These are phyloP conservation scores for Cinchona pubescens DNA, from an alignment of 257 asterid genomes.

Conservation along the genomic window DNA sequence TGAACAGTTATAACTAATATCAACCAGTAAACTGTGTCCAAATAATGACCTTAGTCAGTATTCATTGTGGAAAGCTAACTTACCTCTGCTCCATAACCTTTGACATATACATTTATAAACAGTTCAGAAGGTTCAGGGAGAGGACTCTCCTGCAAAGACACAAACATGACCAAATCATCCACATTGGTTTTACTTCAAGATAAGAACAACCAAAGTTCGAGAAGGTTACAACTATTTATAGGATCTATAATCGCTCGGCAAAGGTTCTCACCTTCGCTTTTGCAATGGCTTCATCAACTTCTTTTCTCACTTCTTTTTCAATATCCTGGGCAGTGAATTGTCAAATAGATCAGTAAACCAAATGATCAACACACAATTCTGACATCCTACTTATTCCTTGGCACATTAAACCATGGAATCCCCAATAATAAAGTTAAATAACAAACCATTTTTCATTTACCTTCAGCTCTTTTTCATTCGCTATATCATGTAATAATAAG, in stretches of 20 bases:
- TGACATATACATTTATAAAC: constrained; percentile 75
- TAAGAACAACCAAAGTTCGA: background rate
- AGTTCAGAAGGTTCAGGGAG: constrained; percentile 94
- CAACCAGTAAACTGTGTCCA: background rate
- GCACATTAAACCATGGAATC: background rate
- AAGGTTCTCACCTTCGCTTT: constrained; percentile 84
- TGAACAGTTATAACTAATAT: background rate
- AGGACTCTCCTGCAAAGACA: constrained; percentile 74
- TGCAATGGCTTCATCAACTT: constrained; percentile 93
- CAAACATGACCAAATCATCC: constrained; percentile 9
- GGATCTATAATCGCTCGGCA: background rate
- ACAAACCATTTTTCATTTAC: constrained; percentile 27
- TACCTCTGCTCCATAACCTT: constrained; percentile 91
- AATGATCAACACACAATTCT: background rate
- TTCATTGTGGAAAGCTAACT: background rate
- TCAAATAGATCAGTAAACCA: background rate
- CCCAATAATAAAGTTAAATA: background rate
- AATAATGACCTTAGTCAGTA: background rate
- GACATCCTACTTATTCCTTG: background rate
- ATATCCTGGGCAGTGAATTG: constrained; percentile 51
- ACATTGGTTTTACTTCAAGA: background rate
- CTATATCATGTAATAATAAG: constrained; percentile 64
- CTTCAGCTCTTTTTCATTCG: constrained; percentile 88
- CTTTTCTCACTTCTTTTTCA: constrained; percentile 77
- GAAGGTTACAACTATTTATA: background rate